Conservation (phyloP, 1,284 basidiomycete species). For the Chalciporus sp. region DNA sequence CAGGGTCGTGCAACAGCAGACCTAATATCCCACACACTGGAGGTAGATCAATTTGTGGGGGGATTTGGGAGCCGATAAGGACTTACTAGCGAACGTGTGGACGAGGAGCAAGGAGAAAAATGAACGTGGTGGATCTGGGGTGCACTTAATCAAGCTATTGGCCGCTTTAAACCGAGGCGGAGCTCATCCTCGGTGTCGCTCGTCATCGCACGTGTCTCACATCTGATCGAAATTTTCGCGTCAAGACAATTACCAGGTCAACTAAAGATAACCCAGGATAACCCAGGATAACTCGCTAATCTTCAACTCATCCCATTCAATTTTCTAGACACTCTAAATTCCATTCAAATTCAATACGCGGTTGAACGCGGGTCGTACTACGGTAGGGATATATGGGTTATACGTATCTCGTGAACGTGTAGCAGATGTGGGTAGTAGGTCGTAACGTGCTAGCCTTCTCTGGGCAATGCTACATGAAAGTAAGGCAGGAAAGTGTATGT, state of each 20-base stretch:
- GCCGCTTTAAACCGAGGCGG: constrained; percentile 5
- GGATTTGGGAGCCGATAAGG: neutral
- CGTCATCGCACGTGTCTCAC: neutral
- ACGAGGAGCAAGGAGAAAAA: neutral
- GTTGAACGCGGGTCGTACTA: constrained; percentile 66
- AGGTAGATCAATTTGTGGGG: constrained; percentile 1
- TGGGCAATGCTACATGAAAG: constrained; percentile 14
- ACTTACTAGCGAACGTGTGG: constrained; percentile 26
- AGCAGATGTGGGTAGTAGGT: constrained; percentile 31
- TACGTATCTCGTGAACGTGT: constrained; percentile 17
- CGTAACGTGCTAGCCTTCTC: constrained; percentile 15
- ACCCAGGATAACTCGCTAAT: no score
- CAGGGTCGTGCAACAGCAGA: constrained; percentile 78
- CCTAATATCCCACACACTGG: constrained; percentile 89
- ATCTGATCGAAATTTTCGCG: neutral
- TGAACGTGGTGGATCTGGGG: constrained; percentile 8
- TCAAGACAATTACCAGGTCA: neutral
- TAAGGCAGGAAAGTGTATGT: constrained; percentile 19
- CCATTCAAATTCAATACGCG: constrained; percentile 43
- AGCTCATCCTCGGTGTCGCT: neutral
- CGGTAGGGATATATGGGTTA: constrained; percentile 32
- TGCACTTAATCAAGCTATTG: neutral
- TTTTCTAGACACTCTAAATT: constrained; percentile 1
- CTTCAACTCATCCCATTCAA: neutral
- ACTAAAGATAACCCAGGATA: neutral